Evolutionary conservation across 495 filamentous ascomycete genomes (phyloP), one percentile per base, ranked within the genome.

Genomic region (Penicillium taxi): DNA sequence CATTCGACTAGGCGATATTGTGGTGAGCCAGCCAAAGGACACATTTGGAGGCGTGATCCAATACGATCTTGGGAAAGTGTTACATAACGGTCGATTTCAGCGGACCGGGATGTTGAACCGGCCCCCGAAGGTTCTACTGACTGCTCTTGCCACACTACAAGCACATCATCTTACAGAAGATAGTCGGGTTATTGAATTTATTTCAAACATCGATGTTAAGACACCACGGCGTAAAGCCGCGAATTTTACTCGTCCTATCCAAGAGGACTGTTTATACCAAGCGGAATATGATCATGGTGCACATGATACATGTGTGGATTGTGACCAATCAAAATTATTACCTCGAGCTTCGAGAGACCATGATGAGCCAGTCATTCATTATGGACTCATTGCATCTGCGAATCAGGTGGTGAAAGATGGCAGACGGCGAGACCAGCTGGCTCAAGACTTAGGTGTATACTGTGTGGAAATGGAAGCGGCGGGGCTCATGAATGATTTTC

Each of bases 381-480:
- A 31, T 14, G 15, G 28, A 15, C 28, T 31, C 4, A 31, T 31
- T 14, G 28, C n/a, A 31, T 31, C 28, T 31, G 12, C 28, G 17
- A 31, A 31, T 31, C n/a, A 17, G 28, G 28, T 31, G 4, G 9
- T 31, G 4, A 31, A 31, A 14, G 12, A 31, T 31, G 12, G 28
- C 28, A 31, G 15, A 14, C 28, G 15, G n/a, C 28, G 28, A 31
- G 28, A 31, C 17, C 31, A 33, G 14, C 23, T 35, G 11, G 33
- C 33, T 24, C 33, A 22, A 7, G 33, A 35, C 2, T 17, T 35
- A 24, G 33, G 33, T 17, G 14, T 49, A 2, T 40, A 44, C 20
- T 64, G 59, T 27, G 52, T 65, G 30, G 66, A 70, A 26, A 70
- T 69, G 56, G 66, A 69, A 47, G 66, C 63, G 9, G 66, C 66